Percentiles rank a stretch among this genome's conserved stretches.
Evolutionary conservation across 768 basidiomycete genomes (phyloP).

Genomic region (Neoboletus subvelutipes): DNA sequence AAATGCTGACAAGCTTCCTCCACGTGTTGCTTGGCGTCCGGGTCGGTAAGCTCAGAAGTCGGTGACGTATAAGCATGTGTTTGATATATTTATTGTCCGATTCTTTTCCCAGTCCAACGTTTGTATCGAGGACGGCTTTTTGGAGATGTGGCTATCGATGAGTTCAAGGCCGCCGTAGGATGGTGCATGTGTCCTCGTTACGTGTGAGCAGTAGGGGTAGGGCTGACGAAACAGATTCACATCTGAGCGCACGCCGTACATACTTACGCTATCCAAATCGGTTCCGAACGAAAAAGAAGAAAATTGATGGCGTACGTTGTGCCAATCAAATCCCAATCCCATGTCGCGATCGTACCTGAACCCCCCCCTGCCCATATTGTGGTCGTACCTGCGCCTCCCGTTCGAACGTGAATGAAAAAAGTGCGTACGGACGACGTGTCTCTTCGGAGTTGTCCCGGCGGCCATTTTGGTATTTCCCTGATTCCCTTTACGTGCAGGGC

Average conservation of each 20-base stretch:
- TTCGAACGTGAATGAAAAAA: conserved; percentile 7
- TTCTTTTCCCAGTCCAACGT: not conserved
- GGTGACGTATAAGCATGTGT: not conserved
- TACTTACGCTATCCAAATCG: conserved; percentile 7
- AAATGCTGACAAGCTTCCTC: not conserved
- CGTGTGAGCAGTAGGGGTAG: conserved; percentile 2
- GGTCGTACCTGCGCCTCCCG: not conserved
- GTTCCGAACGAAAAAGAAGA: conserved; percentile 12
- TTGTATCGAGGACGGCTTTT: not conserved
- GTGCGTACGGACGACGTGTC: not conserved
- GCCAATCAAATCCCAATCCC: conserved; percentile 7
- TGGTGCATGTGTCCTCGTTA: conserved; percentile 6
- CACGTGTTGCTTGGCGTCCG: conserved; percentile 4
- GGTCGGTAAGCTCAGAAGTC: not conserved
- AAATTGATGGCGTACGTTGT: conserved; percentile 11
- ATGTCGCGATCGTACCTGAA: not conserved
- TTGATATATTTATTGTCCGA: not conserved
- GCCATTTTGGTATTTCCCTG: conserved; percentile 7
- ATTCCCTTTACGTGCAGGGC: conserved; percentile 24
- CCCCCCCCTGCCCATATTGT: not conserved
- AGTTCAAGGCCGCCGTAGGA: not conserved
- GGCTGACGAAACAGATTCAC: conserved; percentile 4
- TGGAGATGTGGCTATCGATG: not conserved
- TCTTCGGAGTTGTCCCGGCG: conserved; percentile 1
- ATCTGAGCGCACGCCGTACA: not conserved